Evolutionary conservation across 805 yeast genomes (phyloP), one percentile per base, ranked within the genome.

Genomic region (Candida endomychidarum): DNA sequence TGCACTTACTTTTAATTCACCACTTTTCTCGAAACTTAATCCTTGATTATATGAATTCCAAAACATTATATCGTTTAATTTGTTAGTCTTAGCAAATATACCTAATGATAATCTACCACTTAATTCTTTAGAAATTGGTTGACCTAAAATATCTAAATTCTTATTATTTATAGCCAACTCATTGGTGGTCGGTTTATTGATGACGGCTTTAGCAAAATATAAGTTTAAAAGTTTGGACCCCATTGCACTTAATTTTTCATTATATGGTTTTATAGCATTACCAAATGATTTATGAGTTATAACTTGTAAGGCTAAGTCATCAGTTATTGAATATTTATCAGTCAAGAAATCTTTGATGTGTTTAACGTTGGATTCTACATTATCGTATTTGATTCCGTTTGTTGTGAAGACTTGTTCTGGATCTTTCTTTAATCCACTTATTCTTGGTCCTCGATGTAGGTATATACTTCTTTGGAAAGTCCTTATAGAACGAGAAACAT

Each of bases 221-320:
- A 73, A 66, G 55, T 78, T 80, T 48, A 83, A 60, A 51, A 81
- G 64, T 54, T 81, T 83, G 25, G 74, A 57, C 12, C 95, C 97
- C 58, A 87, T 66, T 31, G 83, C 75, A 14, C 87, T 72, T 52
- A 91, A 70, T 60, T 83, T 85, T 58, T 89, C 96, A 65, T 90
- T 91, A 65, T 86, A 87, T 6, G 97, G 96, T 52, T 82, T 80
- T 47, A 77, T 70, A 8, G 96, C 97, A 64, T 87, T 95, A 4
- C 95, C 95, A 71, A 89, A 91, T 16, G 96, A 86, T 66, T 91
- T 91, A 67, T 91, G 97, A 5, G 97, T 90, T 53, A 90, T 67
- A 28, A 86, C 80, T 65, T 91, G 98, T 46, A 88, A 68, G 16
- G 83, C 64, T 43, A 83, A 50, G 5, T 73, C 72, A 52, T 86